phyloP scores from a whole-genome alignment of 169 alveolate species.

The Neospora caninum region DNA sequence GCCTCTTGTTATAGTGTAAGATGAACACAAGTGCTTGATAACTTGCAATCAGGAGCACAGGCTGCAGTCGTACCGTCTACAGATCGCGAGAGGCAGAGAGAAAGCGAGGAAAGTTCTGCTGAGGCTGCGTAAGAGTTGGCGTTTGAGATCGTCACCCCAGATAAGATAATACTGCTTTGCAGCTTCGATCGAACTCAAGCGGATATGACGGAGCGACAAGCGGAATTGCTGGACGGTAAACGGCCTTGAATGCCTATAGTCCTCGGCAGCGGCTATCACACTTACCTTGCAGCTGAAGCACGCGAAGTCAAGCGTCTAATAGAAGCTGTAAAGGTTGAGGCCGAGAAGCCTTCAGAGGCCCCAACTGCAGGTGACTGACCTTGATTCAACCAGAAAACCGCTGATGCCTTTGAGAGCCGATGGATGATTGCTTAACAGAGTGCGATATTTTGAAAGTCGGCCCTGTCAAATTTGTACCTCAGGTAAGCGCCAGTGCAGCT shows the following conservation, averaged over 20 bases:
- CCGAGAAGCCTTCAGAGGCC: slow-evolving; percentile 46
- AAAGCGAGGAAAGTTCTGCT: slow-evolving; percentile 8
- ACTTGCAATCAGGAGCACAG: neutral
- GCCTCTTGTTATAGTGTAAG: neutral
- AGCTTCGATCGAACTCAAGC: slow-evolving; percentile 61
- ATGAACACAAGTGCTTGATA: neutral
- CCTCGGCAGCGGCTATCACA: neutral
- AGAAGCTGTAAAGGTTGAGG: slow-evolving; percentile 48
- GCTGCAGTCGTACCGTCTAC: slow-evolving; percentile 7
- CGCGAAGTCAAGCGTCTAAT: slow-evolving; percentile 35
- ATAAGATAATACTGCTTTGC: neutral
- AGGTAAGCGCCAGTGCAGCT: slow-evolving; percentile 53
- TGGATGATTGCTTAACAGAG: slow-evolving; percentile 2
- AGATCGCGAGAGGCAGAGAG: slow-evolving; percentile 22
- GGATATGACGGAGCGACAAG: slow-evolving; percentile 54
- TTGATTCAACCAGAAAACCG: neutral
- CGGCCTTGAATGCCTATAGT: neutral
- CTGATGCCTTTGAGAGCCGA: neutral
- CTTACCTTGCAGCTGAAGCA: slow-evolving; percentile 54
- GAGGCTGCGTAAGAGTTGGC: slow-evolving; percentile 6
- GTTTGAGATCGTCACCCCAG: neutral
- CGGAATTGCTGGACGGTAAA: slow-evolving; percentile 54
- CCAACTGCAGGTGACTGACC: slow-evolving; percentile 46
- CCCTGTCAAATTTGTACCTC: slow-evolving; percentile 77
- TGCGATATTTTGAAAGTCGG: slow-evolving; percentile 79